A percentile compares a stretch with the other conserved stretches of the same genome.
Conservation (phyloP, 1,284 basidiomycete genomes). For the Boletus smithii region DNA sequence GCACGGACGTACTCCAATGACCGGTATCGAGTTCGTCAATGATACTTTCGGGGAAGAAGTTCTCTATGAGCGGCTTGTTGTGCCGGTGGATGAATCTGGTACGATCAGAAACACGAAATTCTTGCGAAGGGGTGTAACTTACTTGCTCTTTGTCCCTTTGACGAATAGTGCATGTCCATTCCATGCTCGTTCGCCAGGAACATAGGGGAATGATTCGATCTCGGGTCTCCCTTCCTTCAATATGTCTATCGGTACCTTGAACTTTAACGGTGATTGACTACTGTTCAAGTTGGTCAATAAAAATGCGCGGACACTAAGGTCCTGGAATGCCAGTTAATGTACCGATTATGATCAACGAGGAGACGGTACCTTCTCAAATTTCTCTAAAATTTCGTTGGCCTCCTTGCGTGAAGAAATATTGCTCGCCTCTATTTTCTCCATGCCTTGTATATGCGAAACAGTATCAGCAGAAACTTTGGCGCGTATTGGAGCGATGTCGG, state of each 20-base stretch:
- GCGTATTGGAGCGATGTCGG: slow-evolving; percentile 74
- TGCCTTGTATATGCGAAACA: slow-evolving; percentile 60
- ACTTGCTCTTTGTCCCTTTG: slow-evolving; percentile 78
- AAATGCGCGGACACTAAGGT: slow-evolving; percentile 69
- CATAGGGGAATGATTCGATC: slow-evolving; percentile 75
- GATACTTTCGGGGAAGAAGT: slow-evolving; percentile 66
- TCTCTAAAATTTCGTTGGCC: slow-evolving; percentile 60
- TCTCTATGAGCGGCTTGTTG: slow-evolving; percentile 54
- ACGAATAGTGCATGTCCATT: slow-evolving; percentile 68
- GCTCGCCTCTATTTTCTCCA: slow-evolving; percentile 63
- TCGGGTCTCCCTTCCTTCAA: slow-evolving; percentile 59
- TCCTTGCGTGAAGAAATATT: slow-evolving; percentile 57
- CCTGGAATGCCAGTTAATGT: slow-evolving; percentile 42
- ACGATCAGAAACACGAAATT: background rate
- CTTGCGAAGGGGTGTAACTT: slow-evolving; percentile 23
- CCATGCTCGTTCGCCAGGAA: slow-evolving; percentile 56
- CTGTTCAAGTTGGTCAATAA: slow-evolving; percentile 75
- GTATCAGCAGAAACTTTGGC: slow-evolving; percentile 66
- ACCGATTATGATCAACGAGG: background rate
- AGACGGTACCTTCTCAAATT: slow-evolving; percentile 54
- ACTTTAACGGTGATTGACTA: slow-evolving; percentile 44
- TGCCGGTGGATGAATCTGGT: slow-evolving; percentile 67
- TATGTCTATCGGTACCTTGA: slow-evolving; percentile 71
- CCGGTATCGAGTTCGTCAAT: slow-evolving; percentile 56
- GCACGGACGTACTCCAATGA: slow-evolving; percentile 58